Evolutionary conservation across 805 yeast genomes (phyloP).

Genomic region (Zygoascus bituminiphila): DNA sequence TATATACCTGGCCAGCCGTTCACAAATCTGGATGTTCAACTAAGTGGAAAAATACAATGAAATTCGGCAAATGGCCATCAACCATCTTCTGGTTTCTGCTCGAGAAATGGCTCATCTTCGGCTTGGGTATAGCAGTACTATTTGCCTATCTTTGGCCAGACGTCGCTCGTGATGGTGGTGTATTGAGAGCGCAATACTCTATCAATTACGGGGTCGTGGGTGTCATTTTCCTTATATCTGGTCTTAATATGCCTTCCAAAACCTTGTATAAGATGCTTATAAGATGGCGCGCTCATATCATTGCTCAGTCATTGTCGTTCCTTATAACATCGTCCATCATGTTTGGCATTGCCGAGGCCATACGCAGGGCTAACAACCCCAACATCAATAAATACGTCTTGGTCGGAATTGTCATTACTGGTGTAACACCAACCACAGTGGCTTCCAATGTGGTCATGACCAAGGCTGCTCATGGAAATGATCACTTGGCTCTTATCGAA

Average conservation of each 20-base stretch:
- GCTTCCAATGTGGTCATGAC: conserved; percentile 93
- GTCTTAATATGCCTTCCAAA: conserved; percentile 64
- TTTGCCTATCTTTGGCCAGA: conserved; percentile 72
- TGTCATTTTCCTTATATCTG: conserved; percentile 71
- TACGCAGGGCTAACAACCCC: conserved; percentile 47
- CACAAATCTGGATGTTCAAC: too few relatives aligned
- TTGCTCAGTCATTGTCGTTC: conserved; percentile 60
- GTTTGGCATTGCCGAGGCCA: conserved; percentile 64
- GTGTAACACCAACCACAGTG: conserved; percentile 87
- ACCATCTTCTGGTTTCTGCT: conserved; percentile 2
- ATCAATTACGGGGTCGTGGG: conserved; percentile 86
- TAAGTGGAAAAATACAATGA: too few relatives aligned
- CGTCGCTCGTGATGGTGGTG: conserved; percentile 78
- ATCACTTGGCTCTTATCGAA: conserved; percentile 67
- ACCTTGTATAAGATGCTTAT: conserved; percentile 53
- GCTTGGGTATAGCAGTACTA: conserved; percentile 63
- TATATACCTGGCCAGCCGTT: too few relatives aligned
- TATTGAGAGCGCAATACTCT: conserved; percentile 62
- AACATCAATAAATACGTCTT: conserved; percentile 68
- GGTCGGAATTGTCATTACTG: conserved; percentile 74
- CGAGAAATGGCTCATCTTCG: conserved; percentile 67
- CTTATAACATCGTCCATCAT: conserved; percentile 62
- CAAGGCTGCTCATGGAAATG: conserved; percentile 75
- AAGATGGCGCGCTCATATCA: conserved; percentile 77
- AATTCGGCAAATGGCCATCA: not conserved